Percentiles rank a stretch among this genome's conserved stretches.
These are phyloP conservation scores for Agaricus sinodeliciosus DNA, from an alignment of 768 basidiomycete species.

Conservation along the genomic window DNA sequence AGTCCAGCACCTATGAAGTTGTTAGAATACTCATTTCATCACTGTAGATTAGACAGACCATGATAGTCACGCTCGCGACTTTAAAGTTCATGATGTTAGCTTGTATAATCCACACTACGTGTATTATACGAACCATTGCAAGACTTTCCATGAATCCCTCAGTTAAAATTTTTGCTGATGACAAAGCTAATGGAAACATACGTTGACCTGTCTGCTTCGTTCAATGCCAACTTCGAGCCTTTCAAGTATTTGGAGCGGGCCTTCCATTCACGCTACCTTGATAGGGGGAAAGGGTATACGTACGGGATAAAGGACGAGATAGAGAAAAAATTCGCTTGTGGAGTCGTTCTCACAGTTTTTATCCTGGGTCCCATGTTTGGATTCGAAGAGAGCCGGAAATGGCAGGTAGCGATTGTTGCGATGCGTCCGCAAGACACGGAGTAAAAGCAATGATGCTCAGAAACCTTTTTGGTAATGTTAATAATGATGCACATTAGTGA, in stretches of 20 bases:
- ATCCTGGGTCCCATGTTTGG: no score
- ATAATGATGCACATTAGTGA: no score
- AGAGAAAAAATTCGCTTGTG: no score
- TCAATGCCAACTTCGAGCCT: neutral
- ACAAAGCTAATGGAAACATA: neutral
- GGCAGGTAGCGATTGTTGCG: no score
- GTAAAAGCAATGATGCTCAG: no score
- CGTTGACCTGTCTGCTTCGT: constrained; percentile 8
- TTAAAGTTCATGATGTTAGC: neutral
- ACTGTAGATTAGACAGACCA: neutral
- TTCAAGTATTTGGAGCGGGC: constrained; percentile 4
- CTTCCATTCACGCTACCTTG: neutral
- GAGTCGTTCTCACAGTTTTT: no score
- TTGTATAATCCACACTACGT: neutral
- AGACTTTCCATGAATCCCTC: neutral
- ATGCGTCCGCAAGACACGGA: no score
- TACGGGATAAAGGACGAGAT: neutral
- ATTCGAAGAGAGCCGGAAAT: no score
- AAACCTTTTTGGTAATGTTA: no score
- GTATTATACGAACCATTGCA: constrained; percentile 6
- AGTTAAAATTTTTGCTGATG: neutral
- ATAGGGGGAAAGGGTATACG: neutral
- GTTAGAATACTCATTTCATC: no score
- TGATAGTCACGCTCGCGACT: constrained; percentile 8
- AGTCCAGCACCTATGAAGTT: constrained; percentile 13